phyloP scores from a whole-genome alignment of 1,284 basidiomycete species.

The Sporisorium reilianum region DNA sequence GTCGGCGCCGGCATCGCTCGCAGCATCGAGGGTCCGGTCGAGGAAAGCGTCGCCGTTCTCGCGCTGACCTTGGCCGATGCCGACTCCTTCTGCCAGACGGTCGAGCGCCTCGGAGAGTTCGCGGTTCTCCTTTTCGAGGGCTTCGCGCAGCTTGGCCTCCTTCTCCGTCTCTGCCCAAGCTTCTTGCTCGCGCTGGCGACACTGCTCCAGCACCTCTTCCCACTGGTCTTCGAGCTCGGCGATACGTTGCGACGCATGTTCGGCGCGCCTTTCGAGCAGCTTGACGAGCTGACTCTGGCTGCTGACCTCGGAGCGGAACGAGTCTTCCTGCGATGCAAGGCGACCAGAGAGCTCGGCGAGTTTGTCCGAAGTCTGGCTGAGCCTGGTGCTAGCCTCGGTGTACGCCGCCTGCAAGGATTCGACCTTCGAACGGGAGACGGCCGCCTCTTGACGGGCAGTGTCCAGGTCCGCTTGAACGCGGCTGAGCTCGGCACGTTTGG shows the following conservation, averaged over 20 bases:
- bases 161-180: slow-evolving; percentile 78
- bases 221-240: slow-evolving; percentile 82
- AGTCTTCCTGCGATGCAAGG: slow-evolving; percentile 82
- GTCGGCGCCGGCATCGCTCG: slow-evolving; percentile 35
- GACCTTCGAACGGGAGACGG: slow-evolving; percentile 76
- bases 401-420: slow-evolving; percentile 79
- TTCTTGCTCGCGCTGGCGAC: slow-evolving; percentile 77
- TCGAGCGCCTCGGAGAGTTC: slow-evolving; percentile 64
- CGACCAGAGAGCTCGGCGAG: slow-evolving; percentile 79
- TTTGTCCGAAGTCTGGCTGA: slow-evolving; percentile 78
- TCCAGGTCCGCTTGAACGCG: slow-evolving; percentile 81
- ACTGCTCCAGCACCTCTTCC: slow-evolving; percentile 78
- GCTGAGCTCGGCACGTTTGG: slow-evolving; percentile 77
- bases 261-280: slow-evolving; percentile 85
- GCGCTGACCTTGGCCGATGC: slow-evolving; percentile 54
- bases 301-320: slow-evolving; percentile 80
- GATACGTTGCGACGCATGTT: slow-evolving; percentile 80
- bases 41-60: slow-evolving; percentile 41
- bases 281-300: slow-evolving; percentile 79
- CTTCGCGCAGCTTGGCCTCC: slow-evolving; percentile 69
- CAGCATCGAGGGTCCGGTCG: slow-evolving; percentile 29
- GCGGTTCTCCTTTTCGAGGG: slow-evolving; percentile 70
- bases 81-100: slow-evolving; percentile 63
- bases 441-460: slow-evolving; percentile 76
- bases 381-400: slow-evolving; percentile 76